Percentiles rank a stretch among this genome's conserved stretches.
phyloP scores from a whole-genome alignment of 176 grass and related monocot species.

The Leersia perrieri region DNA sequence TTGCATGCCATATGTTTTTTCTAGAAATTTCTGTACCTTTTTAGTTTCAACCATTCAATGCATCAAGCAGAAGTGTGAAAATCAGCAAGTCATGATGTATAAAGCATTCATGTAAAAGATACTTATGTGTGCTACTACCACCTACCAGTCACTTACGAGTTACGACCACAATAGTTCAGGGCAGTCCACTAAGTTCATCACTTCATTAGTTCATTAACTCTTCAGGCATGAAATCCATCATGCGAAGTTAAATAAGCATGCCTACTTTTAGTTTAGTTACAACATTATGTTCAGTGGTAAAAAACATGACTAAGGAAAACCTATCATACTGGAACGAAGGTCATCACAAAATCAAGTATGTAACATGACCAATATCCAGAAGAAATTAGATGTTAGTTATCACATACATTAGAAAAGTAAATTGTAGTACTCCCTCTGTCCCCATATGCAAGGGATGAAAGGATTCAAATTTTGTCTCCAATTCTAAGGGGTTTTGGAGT shows the following conservation, averaged over 20 bases:
- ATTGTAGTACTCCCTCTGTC: too few species aligned
- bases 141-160: neutral
- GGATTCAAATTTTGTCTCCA: too few species aligned
- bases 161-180: neutral
- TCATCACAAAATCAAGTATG: too few species aligned
- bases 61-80: neutral
- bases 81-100: neutral
- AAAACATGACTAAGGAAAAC: neutral
- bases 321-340: neutral
- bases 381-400: too few species aligned
- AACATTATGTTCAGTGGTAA: neutral
- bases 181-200: slow-evolving; percentile 44
- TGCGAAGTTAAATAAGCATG: slow-evolving; percentile 29
- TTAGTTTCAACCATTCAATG: neutral
- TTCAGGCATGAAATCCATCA: slow-evolving; percentile 47
- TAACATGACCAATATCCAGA: too few species aligned
- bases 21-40: neutral
- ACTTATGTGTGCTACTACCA: neutral
- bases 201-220: slow-evolving; percentile 36
- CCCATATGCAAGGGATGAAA: too few species aligned
- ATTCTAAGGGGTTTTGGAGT: too few species aligned
- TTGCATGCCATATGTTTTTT: neutral
- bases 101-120: neutral
- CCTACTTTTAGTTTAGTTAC: neutral
- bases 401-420: too few species aligned